Evolutionary conservation across 106 monocot species (phyloP), one percentile per base, ranked within the genome.

Genomic region (Apostasia shenzhenica): DNA sequence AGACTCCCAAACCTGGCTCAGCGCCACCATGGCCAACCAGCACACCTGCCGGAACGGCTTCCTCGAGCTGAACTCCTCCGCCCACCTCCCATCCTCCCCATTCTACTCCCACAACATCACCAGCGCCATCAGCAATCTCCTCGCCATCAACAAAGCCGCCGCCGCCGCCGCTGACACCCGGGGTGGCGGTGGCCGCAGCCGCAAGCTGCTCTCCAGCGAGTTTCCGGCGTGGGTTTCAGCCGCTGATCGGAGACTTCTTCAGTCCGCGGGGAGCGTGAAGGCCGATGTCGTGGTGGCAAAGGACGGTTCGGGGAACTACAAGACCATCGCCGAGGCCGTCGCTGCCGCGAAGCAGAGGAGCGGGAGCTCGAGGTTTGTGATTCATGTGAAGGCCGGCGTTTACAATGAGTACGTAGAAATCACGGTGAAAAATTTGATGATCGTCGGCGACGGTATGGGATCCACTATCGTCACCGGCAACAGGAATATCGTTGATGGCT

Each of bases 381-480:
- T 82, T 8, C 41, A 77, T n/a, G 77, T 82, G 49, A 82, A 73
- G 44, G 77, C 73, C 26, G 82, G 82, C 0, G 58, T 48, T 4
- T 82, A 82, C 56, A 49, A 70, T 0, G 82, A 82, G 58, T 55
- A 82, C 9, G 74, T 82, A 6, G 40, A 38, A 7, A 41, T 77
- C n/a, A 61, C 61, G 4, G 58, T 40, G 63, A 66, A 65, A 51
- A 77, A 82, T 55, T 8, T 82, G 3, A 70, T 66, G 66, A 66
- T 82, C n/a, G 41, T 82, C 40, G 82, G 82, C 6, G 82, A 77
- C 54, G 82, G 77, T 26, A 70, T 58, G 1, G 66, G 59, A 12
- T 14, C 13, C 6, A 82, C 82, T 0, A 54, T 82, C 1, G 63
- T 81, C 48, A 72, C 76, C 14, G 76, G 56, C 6, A 76, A 54